Conservation (phyloP, 257 asterid species). For the Nemophila menziesii region DNA sequence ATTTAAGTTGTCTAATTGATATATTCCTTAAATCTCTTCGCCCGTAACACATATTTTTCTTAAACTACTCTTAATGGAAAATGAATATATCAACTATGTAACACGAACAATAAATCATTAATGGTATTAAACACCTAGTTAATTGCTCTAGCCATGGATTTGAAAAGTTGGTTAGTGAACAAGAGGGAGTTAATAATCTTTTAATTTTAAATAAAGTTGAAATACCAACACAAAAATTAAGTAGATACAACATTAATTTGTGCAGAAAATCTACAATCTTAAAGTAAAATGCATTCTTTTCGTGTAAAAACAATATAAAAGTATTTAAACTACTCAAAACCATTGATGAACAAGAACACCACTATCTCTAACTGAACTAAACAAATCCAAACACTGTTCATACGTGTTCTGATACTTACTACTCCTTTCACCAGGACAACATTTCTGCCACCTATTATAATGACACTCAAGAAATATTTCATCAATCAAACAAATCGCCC, state of each 20-base stretch:
- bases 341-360: slow-evolving; percentile 97
- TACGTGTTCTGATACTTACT: slow-evolving; percentile 68
- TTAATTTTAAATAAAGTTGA: neutral
- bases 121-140: no score
- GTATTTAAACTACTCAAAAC: slow-evolving; percentile 62
- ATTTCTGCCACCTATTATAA: slow-evolving; percentile 93
- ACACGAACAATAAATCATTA: no score
- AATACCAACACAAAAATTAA: neutral
- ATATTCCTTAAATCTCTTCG: no score
- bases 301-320: neutral
- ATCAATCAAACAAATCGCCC: slow-evolving; percentile 83
- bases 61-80: no score
- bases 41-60: neutral
- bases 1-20: no score
- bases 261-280: neutral
- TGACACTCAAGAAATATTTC: slow-evolving; percentile 95
- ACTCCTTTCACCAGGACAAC: slow-evolving; percentile 91
- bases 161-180: no score
- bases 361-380: slow-evolving; percentile 61
- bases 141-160: neutral
- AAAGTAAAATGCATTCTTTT: neutral
- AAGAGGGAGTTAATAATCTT: neutral
- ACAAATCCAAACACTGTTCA: slow-evolving; percentile 72
- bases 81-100: no score
- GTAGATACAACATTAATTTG: neutral